These are phyloP conservation scores for Brassica juncea DNA, from an alignment of 345 rosid species.

Conservation along the genomic window DNA sequence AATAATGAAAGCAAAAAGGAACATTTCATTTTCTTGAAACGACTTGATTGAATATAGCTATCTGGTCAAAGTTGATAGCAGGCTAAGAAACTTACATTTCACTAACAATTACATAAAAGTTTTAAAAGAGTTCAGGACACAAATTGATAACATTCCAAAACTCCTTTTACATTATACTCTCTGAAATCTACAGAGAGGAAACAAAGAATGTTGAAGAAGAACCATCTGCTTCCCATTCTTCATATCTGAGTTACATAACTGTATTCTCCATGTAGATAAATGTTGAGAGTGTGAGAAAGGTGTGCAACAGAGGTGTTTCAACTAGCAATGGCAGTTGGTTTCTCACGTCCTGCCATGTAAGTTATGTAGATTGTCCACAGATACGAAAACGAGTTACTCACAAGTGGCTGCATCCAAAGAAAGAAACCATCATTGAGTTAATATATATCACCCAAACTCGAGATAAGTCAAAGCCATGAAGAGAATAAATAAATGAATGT, in stretches of 20 bases:
- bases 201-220: slow-evolving; percentile 29
- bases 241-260: not conserved
- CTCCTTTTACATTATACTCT: slow-evolving; percentile 15
- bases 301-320: slow-evolving; percentile 27
- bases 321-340: slow-evolving; percentile 44
- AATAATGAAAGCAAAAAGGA: slow-evolving; percentile 25
- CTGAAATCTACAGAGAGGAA: slow-evolving; percentile 20
- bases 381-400: slow-evolving; percentile 90
- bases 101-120: not conserved
- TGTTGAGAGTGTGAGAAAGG: not conserved
- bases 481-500: not conserved
- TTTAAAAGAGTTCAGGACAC: not conserved
- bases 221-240: not conserved
- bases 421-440: not conserved
- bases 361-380: slow-evolving; percentile 90
- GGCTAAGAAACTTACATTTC: not conserved
- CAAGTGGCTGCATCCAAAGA: slow-evolving; percentile 61
- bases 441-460: not conserved
- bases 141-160: slow-evolving; percentile 8
- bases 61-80: slow-evolving; percentile 1
- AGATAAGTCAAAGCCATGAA: not conserved
- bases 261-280: not conserved
- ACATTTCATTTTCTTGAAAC: not conserved
- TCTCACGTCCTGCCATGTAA: slow-evolving; percentile 75
- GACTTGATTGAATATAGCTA: not conserved